A percentile compares a stretch with the other conserved stretches of the same genome.
Evolutionary conservation across 2,329 filamentous ascomycete genomes (phyloP).

Genomic region (Colletotrichum spaethianum): DNA sequence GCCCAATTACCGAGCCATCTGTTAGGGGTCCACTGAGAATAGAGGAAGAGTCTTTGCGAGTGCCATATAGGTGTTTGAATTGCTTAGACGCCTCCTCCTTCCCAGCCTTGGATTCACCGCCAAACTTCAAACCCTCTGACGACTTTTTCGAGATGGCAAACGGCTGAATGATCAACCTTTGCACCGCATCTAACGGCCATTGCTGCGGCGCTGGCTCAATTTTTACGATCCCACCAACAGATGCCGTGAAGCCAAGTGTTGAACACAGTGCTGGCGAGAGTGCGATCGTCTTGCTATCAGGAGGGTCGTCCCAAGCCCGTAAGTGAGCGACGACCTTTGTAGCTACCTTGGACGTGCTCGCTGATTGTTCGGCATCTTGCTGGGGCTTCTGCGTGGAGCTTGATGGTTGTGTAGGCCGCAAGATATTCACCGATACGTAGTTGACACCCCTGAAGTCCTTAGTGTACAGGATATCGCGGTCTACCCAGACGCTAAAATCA

Average conservation of each 20-base stretch:
- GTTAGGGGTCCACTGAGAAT: conserved; percentile 89
- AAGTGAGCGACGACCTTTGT: conserved; percentile 83
- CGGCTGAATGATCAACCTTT: conserved; percentile 83
- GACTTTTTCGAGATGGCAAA: conserved; percentile 75
- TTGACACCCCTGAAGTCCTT: conserved; percentile 82
- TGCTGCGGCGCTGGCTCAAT: conserved; percentile 86
- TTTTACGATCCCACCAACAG: conserved; percentile 90
- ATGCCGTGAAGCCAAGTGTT: conserved; percentile 77
- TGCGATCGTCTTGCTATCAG: conserved; percentile 84
- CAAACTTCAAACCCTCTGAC: conserved; percentile 83
- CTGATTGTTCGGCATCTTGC: conserved; percentile 75
- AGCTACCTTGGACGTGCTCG: conserved; percentile 65
- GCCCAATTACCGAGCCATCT: conserved; percentile 84
- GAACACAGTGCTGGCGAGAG: conserved; percentile 84
- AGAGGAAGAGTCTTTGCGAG: conserved; percentile 26
- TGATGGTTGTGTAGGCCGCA: conserved; percentile 31
- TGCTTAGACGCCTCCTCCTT: conserved; percentile 82
- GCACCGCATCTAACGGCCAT: conserved; percentile 75
- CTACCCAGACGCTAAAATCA: conserved; percentile 85
- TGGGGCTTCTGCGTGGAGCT: conserved; percentile 70
- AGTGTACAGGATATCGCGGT: conserved; percentile 80
- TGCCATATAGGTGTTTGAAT: conserved; percentile 80
- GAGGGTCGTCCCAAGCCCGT: conserved; percentile 86
- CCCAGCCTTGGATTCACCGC: conserved; percentile 87
- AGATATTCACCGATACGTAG: conserved; percentile 75